These are phyloP conservation scores for Cicer judaicum DNA, from an alignment of 306 rosid species.

Conservation along the genomic window DNA sequence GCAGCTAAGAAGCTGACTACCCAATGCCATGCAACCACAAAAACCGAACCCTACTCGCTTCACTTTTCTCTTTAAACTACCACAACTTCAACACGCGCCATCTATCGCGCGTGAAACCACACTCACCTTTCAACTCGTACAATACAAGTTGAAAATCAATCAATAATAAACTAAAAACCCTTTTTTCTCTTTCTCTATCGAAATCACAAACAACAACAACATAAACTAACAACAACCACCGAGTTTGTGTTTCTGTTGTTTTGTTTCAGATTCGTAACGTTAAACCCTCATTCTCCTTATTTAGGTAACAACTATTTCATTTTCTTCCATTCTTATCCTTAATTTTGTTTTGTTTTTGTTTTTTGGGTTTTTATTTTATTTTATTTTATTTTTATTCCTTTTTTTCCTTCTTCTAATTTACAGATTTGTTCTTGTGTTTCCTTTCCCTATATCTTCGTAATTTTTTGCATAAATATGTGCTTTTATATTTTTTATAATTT, in stretches of 20 bases:
- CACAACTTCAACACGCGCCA: neutral
- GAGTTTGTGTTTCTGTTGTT: constrained; percentile 4
- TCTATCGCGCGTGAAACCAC: neutral
- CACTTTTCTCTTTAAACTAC: neutral
- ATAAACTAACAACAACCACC: constrained; percentile 40
- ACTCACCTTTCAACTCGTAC: constrained; percentile 7
- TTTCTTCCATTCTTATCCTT: neutral
- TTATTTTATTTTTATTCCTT: neutral
- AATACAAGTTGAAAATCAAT: neutral
- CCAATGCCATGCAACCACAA: constrained; percentile 31
- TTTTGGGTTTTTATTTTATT: neutral
- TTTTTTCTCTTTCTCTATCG: constrained; percentile 20
- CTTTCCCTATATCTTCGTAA: constrained; percentile 18
- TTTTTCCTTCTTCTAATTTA: neutral
- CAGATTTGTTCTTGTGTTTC: constrained; percentile 56
- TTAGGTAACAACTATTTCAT: constrained; percentile 1
- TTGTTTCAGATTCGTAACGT: constrained; percentile 21
- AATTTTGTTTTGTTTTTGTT: neutral
- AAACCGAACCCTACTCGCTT: constrained; percentile 6
- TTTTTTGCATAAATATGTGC: constrained; percentile 25
- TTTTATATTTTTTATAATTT: constrained; percentile 42
- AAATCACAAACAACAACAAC: constrained; percentile 28
- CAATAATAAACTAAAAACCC: neutral
- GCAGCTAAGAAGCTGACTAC: constrained; percentile 13
- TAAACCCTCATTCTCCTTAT: constrained; percentile 38